Evolutionary conservation across 2,329 filamentous ascomycete species (phyloP).

Genomic region (Neofusicoccum parvum): DNA sequence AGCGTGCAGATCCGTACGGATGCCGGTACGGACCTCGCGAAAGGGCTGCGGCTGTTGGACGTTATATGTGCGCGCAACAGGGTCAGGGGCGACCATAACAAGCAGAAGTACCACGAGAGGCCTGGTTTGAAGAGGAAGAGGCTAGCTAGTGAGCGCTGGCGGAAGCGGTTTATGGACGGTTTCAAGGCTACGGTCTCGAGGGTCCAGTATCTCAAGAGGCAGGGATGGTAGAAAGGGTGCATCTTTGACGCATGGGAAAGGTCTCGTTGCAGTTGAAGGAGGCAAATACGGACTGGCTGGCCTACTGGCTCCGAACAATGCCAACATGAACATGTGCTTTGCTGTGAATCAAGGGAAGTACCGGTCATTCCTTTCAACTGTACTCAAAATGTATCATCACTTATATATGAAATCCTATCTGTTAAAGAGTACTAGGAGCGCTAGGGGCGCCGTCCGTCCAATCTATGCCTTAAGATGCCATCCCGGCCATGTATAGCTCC

Average conservation of each 20-base stretch:
- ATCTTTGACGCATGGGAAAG: background rate
- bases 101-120: constrained; percentile 74
- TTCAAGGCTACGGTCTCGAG: constrained; percentile 67
- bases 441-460: background rate
- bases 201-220: constrained; percentile 70
- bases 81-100: constrained; percentile 57
- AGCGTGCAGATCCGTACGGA: constrained; percentile 32
- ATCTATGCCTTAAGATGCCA: background rate
- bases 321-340: background rate
- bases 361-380: background rate
- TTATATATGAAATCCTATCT: background rate
- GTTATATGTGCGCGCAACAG: constrained; percentile 55
- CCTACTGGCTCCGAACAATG: background rate
- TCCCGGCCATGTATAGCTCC: background rate
- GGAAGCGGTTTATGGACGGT: constrained; percentile 66
- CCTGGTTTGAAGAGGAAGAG: constrained; percentile 78
- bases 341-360: background rate
- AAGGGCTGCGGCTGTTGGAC: constrained; percentile 49
- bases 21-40: constrained; percentile 36
- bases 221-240: constrained; percentile 67
- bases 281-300: too few relatives aligned
- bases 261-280: background rate
- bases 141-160: constrained; percentile 69
- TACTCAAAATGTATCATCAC: constrained; percentile 15
- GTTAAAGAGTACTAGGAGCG: background rate